Percentiles rank a stretch among this genome's conserved stretches.
Conservation (phyloP, 2,329 filamentous ascomycete species). For the Aspergillus japonicus region DNA sequence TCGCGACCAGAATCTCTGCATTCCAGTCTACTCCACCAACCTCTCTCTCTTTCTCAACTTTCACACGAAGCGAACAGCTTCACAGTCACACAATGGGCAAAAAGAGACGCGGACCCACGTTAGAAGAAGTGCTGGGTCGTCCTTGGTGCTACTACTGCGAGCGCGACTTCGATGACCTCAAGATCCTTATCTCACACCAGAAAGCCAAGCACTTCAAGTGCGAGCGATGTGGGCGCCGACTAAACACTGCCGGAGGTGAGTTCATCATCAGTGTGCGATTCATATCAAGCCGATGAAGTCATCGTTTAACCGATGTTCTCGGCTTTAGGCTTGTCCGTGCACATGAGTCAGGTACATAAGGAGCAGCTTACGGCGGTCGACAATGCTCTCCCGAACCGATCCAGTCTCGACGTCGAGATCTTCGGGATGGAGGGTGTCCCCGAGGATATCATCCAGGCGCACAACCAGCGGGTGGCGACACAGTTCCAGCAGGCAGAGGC, state of each 20-base stretch:
- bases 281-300: not conserved
- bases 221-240: slow-evolving; percentile 78
- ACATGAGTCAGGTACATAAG: slow-evolving; percentile 99
- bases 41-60: not conserved
- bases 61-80: not conserved
- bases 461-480: slow-evolving; percentile 81
- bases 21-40: not conserved
- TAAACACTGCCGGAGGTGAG: slow-evolving; percentile 93
- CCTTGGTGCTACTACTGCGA: slow-evolving; percentile 99
- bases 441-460: slow-evolving; percentile 75
- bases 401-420: slow-evolving; percentile 87
- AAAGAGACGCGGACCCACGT: slow-evolving; percentile 81
- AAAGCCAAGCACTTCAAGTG: slow-evolving; percentile 99
- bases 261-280: slow-evolving; percentile 4
- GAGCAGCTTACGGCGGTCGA: slow-evolving; percentile 84
- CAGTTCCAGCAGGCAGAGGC: slow-evolving; percentile 83
- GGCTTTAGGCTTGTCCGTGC: slow-evolving; percentile 76
- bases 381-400: slow-evolving; percentile 84
- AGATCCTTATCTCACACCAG: slow-evolving; percentile 94
- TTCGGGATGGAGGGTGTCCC: slow-evolving; percentile 98
- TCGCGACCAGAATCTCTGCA: not conserved
- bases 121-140: slow-evolving; percentile 82
- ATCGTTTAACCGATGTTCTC: not conserved
- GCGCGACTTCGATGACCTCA: slow-evolving; percentile 95
- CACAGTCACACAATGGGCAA: slow-evolving; percentile 67